A percentile compares a stretch with the other conserved stretches of the same genome.
Conservation (phyloP, 2,329 filamentous ascomycete genomes). For the Cyclaneusma minus region DNA sequence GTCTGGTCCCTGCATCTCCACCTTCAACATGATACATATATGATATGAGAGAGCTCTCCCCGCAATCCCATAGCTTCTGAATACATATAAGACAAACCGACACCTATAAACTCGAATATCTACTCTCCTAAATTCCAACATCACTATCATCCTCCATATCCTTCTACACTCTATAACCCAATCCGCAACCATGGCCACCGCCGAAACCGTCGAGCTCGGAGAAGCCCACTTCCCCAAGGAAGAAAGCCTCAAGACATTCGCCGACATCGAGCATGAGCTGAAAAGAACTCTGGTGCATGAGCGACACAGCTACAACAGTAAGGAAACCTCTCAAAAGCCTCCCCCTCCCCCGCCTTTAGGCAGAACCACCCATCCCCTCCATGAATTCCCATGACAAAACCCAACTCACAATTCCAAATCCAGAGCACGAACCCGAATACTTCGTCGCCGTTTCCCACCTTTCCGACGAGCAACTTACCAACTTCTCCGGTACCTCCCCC, state of each 20-base stretch:
- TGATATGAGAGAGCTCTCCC: no score
- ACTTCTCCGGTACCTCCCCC: slow-evolving; percentile 15
- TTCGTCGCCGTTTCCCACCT: slow-evolving; percentile 28
- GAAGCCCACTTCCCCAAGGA: slow-evolving; percentile 27
- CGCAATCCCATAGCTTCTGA: no score
- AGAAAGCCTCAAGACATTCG: slow-evolving; percentile 33
- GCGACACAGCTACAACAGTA: slow-evolving; percentile 30
- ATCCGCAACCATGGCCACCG: slow-evolving; percentile 14
- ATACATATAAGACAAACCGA: no score
- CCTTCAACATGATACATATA: no score
- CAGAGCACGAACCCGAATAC: slow-evolving; percentile 38
- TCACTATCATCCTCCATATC: no score
- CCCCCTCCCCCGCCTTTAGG: slow-evolving; percentile 4
- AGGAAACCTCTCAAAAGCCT: slow-evolving; percentile 4
- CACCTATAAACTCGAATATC: no score
- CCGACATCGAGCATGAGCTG: slow-evolving; percentile 31
- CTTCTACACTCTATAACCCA: neutral
- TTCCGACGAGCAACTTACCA: slow-evolving; percentile 15
- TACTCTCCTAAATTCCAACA: no score
- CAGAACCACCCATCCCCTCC: neutral
- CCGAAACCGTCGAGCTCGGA: slow-evolving; percentile 35
- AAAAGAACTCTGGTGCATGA: slow-evolving; percentile 33
- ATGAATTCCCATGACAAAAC: neutral
- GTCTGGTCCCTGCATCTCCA: no score
- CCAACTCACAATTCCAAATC: slow-evolving; percentile 2